Percentiles rank a stretch among this genome's conserved stretches.
Evolutionary conservation across 148 eudicot genomes (phyloP).

Genomic region (Diospyros kaki): DNA sequence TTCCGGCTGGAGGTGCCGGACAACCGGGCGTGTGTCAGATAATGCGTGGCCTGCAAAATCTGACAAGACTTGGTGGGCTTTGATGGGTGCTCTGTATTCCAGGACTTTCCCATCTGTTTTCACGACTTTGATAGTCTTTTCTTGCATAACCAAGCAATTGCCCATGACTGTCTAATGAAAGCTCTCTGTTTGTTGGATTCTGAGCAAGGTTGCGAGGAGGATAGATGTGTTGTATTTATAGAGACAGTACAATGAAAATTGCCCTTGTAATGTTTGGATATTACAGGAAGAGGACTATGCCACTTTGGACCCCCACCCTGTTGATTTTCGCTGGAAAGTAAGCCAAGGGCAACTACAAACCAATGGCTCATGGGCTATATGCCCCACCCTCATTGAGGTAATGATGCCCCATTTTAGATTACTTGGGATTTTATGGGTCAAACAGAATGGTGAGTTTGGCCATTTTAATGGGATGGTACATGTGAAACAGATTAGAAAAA

Average conservation of each 20-base stretch:
- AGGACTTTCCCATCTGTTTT: slow-evolving; percentile 45
- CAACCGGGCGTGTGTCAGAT: slow-evolving; percentile 27
- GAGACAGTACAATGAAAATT: not conserved
- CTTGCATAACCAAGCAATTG: slow-evolving; percentile 51
- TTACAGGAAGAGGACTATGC: slow-evolving; percentile 15
- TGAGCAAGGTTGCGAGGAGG: slow-evolving; percentile 14
- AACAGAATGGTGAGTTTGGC: not conserved
- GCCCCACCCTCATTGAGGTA: slow-evolving; percentile 4
- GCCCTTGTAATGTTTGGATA: slow-evolving; percentile 20
- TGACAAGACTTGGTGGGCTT: slow-evolving; percentile 39
- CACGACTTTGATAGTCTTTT: slow-evolving; percentile 25
- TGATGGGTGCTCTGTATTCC: slow-evolving; percentile 37
- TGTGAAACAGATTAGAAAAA: not conserved
- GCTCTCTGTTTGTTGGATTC: not conserved
- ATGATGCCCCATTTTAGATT: slow-evolving; percentile 1
- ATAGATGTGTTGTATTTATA: slow-evolving; percentile 24
- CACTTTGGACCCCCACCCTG: slow-evolving; percentile 25
- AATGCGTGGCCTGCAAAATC: slow-evolving; percentile 37
- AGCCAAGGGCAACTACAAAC: not conserved
- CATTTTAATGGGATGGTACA: not conserved
- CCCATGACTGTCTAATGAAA: slow-evolving; percentile 39
- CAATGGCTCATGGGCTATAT: not conserved
- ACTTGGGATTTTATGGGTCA: not conserved
- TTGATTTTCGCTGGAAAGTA: slow-evolving; percentile 13
- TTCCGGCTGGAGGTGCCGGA: slow-evolving; percentile 27